phyloP scores from a whole-genome alignment of 331 rosid genomes.

The Pyrus hybrid region DNA sequence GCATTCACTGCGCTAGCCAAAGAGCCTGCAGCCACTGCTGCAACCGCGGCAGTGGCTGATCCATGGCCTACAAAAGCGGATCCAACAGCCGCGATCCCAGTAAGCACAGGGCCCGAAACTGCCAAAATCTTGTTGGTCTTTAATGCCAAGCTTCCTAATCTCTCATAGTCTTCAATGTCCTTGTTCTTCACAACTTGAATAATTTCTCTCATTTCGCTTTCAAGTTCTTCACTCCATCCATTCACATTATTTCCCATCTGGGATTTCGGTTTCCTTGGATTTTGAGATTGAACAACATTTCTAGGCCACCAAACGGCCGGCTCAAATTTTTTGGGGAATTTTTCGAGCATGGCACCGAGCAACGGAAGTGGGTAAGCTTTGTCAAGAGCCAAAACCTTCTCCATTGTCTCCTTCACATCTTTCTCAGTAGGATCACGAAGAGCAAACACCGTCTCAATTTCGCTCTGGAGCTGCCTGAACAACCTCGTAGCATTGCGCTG shows the following conservation, averaged over 20 bases:
- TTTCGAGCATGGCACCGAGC: constrained; percentile 72
- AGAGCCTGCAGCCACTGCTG: constrained; percentile 51
- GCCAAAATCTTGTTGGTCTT: constrained; percentile 61
- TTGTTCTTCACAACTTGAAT: constrained; percentile 36
- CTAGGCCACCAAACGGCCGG: constrained; percentile 85
- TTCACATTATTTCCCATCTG: constrained; percentile 6
- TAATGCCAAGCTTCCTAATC: constrained; percentile 51
- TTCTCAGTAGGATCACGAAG: constrained; percentile 15
- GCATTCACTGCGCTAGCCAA: constrained; percentile 42
- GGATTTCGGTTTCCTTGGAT: neutral
- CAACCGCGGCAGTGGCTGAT: constrained; percentile 19
- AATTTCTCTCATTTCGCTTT: constrained; percentile 51
- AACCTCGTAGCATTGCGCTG: constrained; percentile 65
- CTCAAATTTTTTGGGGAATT: constrained; percentile 44
- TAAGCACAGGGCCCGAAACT: constrained; percentile 54
- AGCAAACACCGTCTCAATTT: constrained; percentile 33
- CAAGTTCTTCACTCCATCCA: constrained; percentile 64
- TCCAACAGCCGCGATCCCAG: constrained; percentile 58
- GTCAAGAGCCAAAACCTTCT: constrained; percentile 55
- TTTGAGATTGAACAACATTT: neutral
- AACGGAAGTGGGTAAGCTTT: constrained; percentile 76
- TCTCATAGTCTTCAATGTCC: constrained; percentile 56
- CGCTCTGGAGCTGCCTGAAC: constrained; percentile 36
- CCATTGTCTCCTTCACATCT: constrained; percentile 41
- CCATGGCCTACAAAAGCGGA: constrained; percentile 40